phyloP scores from a whole-genome alignment of 768 basidiomycete species.

The Galerina marginata region DNA sequence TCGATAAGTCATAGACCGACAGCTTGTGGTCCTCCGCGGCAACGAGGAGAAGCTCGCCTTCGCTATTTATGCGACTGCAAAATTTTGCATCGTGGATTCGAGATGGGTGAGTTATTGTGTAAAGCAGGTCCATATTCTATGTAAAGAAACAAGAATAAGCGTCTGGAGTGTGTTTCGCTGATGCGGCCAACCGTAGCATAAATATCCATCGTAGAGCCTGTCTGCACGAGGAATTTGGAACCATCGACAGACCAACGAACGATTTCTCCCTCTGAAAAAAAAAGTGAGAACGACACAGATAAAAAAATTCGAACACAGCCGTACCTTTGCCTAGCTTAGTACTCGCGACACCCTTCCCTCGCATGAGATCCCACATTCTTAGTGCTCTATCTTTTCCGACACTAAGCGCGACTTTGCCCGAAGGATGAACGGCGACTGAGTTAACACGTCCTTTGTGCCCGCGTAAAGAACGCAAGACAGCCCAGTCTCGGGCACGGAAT shows the following conservation, averaged over 20 bases:
- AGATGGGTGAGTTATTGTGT: slow-evolving; percentile 76
- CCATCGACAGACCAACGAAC: slow-evolving; percentile 88
- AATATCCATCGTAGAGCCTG: slow-evolving; percentile 76
- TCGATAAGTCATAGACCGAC: slow-evolving; percentile 71
- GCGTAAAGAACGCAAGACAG: slow-evolving; percentile 82
- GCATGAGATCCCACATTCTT: slow-evolving; percentile 99
- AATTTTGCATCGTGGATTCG: slow-evolving; percentile 88
- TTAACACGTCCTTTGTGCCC: slow-evolving; percentile 96
- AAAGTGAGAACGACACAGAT: not conserved
- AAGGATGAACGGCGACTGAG: slow-evolving; percentile 88
- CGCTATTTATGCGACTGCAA: slow-evolving; percentile 58
- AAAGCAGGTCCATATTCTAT: slow-evolving; percentile 80
- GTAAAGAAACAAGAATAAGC: not conserved
- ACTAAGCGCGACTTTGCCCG: slow-evolving; percentile 88
- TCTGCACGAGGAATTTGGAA: slow-evolving; percentile 79
- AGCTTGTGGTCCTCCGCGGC: slow-evolving; percentile 92
- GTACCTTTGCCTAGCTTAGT: slow-evolving; percentile 88
- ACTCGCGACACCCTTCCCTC: slow-evolving; percentile 89
- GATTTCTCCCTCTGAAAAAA: slow-evolving; percentile 80
- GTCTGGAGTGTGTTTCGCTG: not conserved
- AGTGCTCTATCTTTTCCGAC: slow-evolving; percentile 90
- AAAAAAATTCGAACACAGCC: slow-evolving; percentile 16
- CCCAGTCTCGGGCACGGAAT: slow-evolving; percentile 95
- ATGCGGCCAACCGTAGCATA: slow-evolving; percentile 68
- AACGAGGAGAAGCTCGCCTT: slow-evolving; percentile 76